Conservation (phyloP, 306 rosid species). For the Rosa lucieae region DNA sequence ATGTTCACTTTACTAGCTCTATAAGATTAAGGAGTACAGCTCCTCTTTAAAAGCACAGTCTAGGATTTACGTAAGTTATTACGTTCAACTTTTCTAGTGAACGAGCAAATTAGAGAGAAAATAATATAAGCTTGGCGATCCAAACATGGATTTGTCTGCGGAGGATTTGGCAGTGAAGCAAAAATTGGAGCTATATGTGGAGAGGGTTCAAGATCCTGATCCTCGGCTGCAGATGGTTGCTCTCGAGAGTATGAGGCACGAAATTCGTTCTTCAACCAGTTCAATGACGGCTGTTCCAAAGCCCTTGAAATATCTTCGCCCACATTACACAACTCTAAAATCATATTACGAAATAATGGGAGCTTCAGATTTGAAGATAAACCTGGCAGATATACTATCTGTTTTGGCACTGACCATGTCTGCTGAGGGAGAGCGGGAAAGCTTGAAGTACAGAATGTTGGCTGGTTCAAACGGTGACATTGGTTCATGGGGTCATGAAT, state of each 20-base stretch:
- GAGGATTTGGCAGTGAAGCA: conserved; percentile 91
- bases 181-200: conserved; percentile 82
- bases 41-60: no score
- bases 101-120: no score
- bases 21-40: no score
- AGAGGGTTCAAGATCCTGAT: conserved; percentile 92
- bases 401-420: conserved; percentile 96
- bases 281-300: conserved; percentile 98
- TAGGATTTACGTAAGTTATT: no score
- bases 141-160: no score
- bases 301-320: conserved; percentile 93
- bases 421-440: conserved; percentile 91
- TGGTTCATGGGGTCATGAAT: conserved; percentile 99
- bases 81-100: no score
- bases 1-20: no score
- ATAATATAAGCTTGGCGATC: no score
- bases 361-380: conserved; percentile 76
- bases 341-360: conserved; percentile 68
- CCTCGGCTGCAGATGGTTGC: conserved; percentile 75
- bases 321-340: conserved; percentile 81
- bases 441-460: conserved; percentile 79
- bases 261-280: conserved; percentile 93
- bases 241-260: conserved; percentile 94
- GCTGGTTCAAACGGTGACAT: conserved; percentile 84
- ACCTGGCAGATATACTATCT: conserved; percentile 85